Conservation (phyloP, 2,329 filamentous ascomycete genomes). For the Aspergillus sclerotialis region DNA sequence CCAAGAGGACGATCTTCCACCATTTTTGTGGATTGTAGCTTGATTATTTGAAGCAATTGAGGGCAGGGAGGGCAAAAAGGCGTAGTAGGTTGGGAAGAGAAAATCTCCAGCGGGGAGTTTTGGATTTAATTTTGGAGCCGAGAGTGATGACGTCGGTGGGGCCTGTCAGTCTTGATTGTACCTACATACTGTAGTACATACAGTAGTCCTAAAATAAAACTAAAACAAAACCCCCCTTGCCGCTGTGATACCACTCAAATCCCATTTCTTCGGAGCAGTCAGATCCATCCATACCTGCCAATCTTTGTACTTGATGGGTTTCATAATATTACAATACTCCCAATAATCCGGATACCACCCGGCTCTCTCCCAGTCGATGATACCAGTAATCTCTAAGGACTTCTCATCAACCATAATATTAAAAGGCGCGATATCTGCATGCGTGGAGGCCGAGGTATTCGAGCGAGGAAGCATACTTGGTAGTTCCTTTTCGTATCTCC, state of each 20-base stretch:
- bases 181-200: too few relatives aligned
- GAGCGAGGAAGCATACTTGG: neutral
- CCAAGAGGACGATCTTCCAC: too few relatives aligned
- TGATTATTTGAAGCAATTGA: too few relatives aligned
- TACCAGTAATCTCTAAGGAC: neutral
- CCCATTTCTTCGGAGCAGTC: neutral
- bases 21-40: too few relatives aligned
- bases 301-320: neutral
- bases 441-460: neutral
- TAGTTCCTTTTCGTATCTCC: too few relatives aligned
- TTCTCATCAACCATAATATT: slow-evolving; percentile 1
- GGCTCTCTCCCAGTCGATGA: neutral
- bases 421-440: neutral
- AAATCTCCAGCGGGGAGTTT: too few relatives aligned
- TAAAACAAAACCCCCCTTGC: neutral
- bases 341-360: neutral
- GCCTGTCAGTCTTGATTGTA: too few relatives aligned
- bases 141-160: too few relatives aligned
- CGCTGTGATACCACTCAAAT: neutral
- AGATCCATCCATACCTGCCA: neutral
- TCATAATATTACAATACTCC: slow-evolving; percentile 1
- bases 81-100: too few relatives aligned
- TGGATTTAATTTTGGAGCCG: too few relatives aligned
- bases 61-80: too few relatives aligned
- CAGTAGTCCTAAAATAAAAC: too few relatives aligned